Conservation (phyloP, 345 rosid genomes). For the Brassica incana region DNA sequence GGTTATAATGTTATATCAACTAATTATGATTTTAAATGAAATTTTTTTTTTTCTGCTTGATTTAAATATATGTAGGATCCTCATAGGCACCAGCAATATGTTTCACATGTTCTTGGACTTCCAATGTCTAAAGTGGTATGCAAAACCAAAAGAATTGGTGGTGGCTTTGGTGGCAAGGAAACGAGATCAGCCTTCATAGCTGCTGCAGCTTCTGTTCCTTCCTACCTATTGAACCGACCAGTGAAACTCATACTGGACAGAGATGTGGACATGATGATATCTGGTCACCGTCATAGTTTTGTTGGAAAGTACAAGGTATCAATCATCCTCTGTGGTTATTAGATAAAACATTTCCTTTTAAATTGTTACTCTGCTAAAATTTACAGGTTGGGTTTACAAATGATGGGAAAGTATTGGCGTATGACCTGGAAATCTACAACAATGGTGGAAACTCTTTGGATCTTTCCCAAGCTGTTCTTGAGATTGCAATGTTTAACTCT, state of each 20-base stretch:
- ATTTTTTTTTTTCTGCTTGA: conserved; percentile 6
- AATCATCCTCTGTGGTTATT: background rate
- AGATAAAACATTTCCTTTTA: background rate
- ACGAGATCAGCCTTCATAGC: conserved; percentile 80
- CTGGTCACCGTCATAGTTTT: conserved; percentile 96
- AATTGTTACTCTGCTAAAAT: background rate
- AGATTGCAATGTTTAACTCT: conserved; percentile 74
- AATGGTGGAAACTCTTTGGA: conserved; percentile 92
- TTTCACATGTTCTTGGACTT: conserved; percentile 85
- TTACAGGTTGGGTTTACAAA: conserved; percentile 84
- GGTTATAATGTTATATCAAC: background rate
- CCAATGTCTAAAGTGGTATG: conserved; percentile 95
- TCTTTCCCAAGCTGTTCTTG: conserved; percentile 74
- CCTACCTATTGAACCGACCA: conserved; percentile 72
- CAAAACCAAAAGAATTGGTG: conserved; percentile 87
- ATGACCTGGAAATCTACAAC: conserved; percentile 85
- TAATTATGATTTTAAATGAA: background rate
- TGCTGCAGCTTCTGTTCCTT: conserved; percentile 85
- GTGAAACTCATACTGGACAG: conserved; percentile 89
- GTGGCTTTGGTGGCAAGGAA: conserved; percentile 99
- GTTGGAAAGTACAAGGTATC: conserved; percentile 97
- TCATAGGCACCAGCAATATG: conserved; percentile 90
- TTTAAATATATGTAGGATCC: conserved; percentile 67
- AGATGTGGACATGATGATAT: conserved; percentile 85
- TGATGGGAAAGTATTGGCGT: conserved; percentile 77